Evolutionary conservation across 169 alveolate genomes (phyloP).

Genomic region (Plasmodium gonderi): DNA sequence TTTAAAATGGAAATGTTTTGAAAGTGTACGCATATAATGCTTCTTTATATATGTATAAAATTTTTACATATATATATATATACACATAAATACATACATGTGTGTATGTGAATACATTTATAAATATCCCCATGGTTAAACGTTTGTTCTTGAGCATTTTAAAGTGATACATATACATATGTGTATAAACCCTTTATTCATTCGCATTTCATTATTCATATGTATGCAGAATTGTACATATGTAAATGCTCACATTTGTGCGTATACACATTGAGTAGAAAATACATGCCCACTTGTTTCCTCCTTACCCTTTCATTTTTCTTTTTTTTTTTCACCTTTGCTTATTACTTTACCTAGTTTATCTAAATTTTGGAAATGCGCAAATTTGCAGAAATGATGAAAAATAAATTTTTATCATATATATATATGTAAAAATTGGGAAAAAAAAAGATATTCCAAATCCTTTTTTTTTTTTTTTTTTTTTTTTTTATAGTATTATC

Average conservation of each 20-base stretch:
- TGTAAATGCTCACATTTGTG: background rate
- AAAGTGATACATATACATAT: background rate
- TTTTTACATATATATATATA: no score
- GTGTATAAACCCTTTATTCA: background rate
- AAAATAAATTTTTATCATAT: background rate
- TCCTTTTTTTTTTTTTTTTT: background rate
- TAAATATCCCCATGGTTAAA: background rate
- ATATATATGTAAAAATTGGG: background rate
- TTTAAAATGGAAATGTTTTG: background rate
- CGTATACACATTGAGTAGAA: background rate
- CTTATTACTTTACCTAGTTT: background rate
- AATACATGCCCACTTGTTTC: background rate
- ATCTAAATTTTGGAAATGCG: background rate
- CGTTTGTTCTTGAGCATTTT: background rate
- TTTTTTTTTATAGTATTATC: background rate
- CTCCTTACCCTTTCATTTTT: background rate
- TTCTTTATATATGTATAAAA: background rate
- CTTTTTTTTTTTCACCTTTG: conserved; percentile 4
- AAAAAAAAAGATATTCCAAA: background rate
- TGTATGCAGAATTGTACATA: background rate
- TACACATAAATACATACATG: background rate
- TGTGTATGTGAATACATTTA: background rate
- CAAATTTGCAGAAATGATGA: background rate
- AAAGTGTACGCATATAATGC: background rate
- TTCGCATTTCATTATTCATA: no score